Evolutionary conservation across 257 asterid genomes (phyloP).

Genomic region (Galeopsis tetrahit): DNA sequence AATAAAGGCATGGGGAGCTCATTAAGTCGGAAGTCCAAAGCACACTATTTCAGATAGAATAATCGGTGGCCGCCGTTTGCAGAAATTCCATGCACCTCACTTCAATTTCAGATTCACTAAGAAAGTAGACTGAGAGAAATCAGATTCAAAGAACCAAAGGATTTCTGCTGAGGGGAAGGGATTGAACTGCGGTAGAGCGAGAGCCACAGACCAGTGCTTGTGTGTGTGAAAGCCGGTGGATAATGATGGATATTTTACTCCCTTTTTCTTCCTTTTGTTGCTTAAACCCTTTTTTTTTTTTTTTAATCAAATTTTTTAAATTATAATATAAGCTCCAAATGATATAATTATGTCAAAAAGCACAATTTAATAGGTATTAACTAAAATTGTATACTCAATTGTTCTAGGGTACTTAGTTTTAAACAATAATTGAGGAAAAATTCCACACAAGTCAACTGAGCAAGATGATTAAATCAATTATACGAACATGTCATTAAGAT

Average conservation of each 20-base stretch:
- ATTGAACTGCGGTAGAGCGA: constrained; percentile 28
- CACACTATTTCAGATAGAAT: constrained; percentile 36
- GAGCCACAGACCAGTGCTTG: constrained; percentile 37
- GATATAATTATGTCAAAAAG: too few species aligned
- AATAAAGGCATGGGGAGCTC: constrained; percentile 96
- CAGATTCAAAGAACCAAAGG: not conserved
- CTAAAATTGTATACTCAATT: too few species aligned
- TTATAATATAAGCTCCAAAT: too few species aligned
- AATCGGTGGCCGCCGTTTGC: constrained; percentile 23
- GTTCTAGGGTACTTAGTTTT: too few species aligned
- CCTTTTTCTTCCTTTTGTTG: not conserved
- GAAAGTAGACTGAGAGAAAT: not conserved
- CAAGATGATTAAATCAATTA: too few species aligned
- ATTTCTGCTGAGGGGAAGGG: constrained; percentile 20
- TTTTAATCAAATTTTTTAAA: not conserved
- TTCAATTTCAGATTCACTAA: constrained; percentile 7
- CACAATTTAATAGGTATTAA: too few species aligned
- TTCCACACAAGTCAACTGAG: too few species aligned
- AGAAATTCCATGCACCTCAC: constrained; percentile 40
- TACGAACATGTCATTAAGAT: too few species aligned
- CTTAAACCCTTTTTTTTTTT: not conserved
- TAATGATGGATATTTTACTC: constrained; percentile 30
- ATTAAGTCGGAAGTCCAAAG: constrained; percentile 61
- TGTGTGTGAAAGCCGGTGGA: constrained; percentile 33
- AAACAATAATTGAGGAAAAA: too few species aligned